phyloP scores from a whole-genome alignment of 75 land plant species.

The Pinus tabuliformis region DNA sequence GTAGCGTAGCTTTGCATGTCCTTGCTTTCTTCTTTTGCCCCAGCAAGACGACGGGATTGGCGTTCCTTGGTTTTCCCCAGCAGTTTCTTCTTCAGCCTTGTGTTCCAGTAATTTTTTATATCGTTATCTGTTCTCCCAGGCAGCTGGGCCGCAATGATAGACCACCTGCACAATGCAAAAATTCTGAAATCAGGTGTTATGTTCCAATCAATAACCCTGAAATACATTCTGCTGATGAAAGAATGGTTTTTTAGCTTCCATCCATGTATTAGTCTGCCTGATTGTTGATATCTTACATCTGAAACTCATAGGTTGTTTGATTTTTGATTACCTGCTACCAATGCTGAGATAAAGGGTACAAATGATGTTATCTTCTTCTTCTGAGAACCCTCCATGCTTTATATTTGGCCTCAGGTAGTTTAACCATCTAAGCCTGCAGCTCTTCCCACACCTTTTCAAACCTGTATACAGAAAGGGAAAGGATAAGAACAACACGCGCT shows the following conservation, averaged over 20 bases:
- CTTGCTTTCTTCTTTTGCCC: background rate
- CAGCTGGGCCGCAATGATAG: constrained; percentile 85
- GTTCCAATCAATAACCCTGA: background rate
- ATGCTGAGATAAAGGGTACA: constrained; percentile 63
- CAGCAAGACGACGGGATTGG: background rate
- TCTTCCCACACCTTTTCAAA: constrained; percentile 76
- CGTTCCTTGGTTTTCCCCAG: constrained; percentile 12
- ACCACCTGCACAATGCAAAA: constrained; percentile 59
- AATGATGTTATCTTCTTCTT: constrained; percentile 62
- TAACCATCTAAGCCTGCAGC: constrained; percentile 77
- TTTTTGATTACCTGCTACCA: constrained; percentile 48
- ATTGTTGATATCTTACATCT: background rate
- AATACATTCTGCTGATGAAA: background rate
- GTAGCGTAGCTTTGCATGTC: background rate
- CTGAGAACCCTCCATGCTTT: constrained; percentile 66
- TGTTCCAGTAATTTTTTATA: constrained; percentile 99
- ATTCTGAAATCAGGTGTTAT: background rate
- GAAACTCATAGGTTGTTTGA: background rate
- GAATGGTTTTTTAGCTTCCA: background rate
- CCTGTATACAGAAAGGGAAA: constrained; percentile 25
- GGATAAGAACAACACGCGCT: background rate
- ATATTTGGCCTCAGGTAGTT: constrained; percentile 79
- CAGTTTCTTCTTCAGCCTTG: constrained; percentile 95
- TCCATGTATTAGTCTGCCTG: background rate
- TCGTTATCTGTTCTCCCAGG: constrained; percentile 98